Evolutionary conservation across 805 yeast genomes (phyloP).

Genomic region (Starmera quercuum): DNA sequence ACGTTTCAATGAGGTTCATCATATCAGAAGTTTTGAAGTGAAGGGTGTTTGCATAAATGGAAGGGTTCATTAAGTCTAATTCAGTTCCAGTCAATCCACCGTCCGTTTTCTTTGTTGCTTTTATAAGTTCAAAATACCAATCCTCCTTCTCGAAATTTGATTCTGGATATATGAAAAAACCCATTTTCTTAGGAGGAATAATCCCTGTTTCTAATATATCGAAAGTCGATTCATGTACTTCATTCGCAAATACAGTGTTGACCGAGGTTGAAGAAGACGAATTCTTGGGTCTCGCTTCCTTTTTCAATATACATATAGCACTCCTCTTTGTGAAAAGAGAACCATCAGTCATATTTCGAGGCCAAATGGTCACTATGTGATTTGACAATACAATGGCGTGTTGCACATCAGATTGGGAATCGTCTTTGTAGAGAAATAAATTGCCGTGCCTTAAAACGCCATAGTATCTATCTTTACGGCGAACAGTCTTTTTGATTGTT

Average conservation of each 20-base stretch:
- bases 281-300: slow-evolving; percentile 24
- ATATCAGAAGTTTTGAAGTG: slow-evolving; percentile 67
- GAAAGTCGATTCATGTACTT: slow-evolving; percentile 10
- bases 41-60: slow-evolving; percentile 60
- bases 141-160: slow-evolving; percentile 83
- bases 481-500: slow-evolving; percentile 25
- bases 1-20: slow-evolving; percentile 63
- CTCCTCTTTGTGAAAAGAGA: slow-evolving; percentile 74
- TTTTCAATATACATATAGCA: slow-evolving; percentile 65
- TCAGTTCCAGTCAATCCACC: slow-evolving; percentile 11
- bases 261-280: slow-evolving; percentile 27
- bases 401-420: slow-evolving; percentile 52
- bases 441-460: slow-evolving; percentile 83
- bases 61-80: slow-evolving; percentile 42
- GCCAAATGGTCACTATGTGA: slow-evolving; percentile 78
- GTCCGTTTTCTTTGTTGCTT: slow-evolving; percentile 52
- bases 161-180: slow-evolving; percentile 65
- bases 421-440: slow-evolving; percentile 74
- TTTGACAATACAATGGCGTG: slow-evolving; percentile 75
- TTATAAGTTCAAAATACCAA: slow-evolving; percentile 81
- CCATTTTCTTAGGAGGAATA: slow-evolving; percentile 24
- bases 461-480: slow-evolving; percentile 53
- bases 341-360: slow-evolving; percentile 64
- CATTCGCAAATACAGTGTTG: slow-evolving; percentile 11
- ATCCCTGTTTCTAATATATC: slow-evolving; percentile 16